Evolutionary conservation across 1,284 basidiomycete species (phyloP).

Genomic region (Tremellales sp.): DNA sequence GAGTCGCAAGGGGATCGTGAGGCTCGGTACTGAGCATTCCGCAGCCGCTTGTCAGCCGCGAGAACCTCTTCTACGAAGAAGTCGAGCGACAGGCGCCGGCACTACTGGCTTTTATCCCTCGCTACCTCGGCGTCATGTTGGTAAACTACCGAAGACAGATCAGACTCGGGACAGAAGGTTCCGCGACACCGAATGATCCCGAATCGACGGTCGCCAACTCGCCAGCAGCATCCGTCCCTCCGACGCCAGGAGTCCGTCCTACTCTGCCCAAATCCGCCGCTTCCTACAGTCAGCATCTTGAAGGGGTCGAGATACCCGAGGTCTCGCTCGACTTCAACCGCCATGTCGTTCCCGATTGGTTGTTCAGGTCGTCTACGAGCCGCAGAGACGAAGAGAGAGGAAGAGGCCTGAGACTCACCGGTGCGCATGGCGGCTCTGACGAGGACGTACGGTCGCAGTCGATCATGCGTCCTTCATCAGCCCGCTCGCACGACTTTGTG

Average conservation of each 20-base stretch:
- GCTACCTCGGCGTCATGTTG: constrained; percentile 96
- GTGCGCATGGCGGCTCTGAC: constrained; percentile 12
- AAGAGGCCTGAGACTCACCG: constrained; percentile 28
- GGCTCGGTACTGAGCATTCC: neutral
- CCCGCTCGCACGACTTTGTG: constrained; percentile 26
- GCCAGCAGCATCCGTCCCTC: constrained; percentile 24
- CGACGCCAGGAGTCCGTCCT: constrained; percentile 29
- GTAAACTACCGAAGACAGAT: constrained; percentile 77
- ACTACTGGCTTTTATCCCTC: constrained; percentile 86
- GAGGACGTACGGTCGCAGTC: constrained; percentile 16
- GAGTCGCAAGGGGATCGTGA: constrained; percentile 33
- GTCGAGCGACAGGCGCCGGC: constrained; percentile 90
- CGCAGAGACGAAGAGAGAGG: constrained; percentile 21
- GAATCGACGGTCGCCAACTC: constrained; percentile 13
- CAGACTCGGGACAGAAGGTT: constrained; percentile 22
- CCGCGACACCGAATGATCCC: constrained; percentile 46
- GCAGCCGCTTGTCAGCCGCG: constrained; percentile 89
- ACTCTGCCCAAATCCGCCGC: constrained; percentile 45
- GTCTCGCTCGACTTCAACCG: constrained; percentile 88
- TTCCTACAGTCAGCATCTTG: constrained; percentile 49
- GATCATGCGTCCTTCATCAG: constrained; percentile 25
- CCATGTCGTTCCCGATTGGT: constrained; percentile 93
- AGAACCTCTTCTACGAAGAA: constrained; percentile 97
- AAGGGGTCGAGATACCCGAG: constrained; percentile 67
- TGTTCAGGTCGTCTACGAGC: constrained; percentile 54